Evolutionary conservation across 179 eudicot genomes (phyloP), one percentile per base, ranked within the genome.

Genomic region (Camellia oleifera): DNA sequence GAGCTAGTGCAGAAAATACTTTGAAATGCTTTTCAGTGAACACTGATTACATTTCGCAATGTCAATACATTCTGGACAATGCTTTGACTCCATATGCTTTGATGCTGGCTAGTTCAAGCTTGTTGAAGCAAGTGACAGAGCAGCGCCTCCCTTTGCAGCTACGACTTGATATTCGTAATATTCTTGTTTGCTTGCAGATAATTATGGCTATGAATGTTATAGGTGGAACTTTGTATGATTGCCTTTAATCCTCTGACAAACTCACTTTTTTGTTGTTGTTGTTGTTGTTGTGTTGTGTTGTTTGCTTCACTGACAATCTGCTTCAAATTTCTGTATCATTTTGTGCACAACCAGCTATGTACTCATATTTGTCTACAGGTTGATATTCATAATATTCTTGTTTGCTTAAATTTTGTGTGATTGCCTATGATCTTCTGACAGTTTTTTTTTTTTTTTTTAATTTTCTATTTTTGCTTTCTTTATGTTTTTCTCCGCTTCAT

Each of bases 91-190:
- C 99, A 4, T 95, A 95, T 74, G 99, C 98, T 2, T 84, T 95
- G 91, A 94, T 95, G 98, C 90, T 95, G 77, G 99, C 98, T 52
- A 91, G 99, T 87, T 95, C 99, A 57, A 95, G 99, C 83, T 86
- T 94, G 87, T 85, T 95, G 93, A 95, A 95, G 89, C 99, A 95
- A 92, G 99, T 94, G 83, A 95, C 99, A 0, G 97, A 94, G 74
- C 91, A 95, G 72, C 89, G 92, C 4, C 88, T 95, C 54, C 89
- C 95, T 17, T 86, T 91, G 91, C 99, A 92, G 87, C 97, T 94
- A 48, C 98, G 97, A 52, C 92, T 95, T 81, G 97, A 95, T 89
- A 94, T 95, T 83, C 93, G 99, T 95, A 90, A 91, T 85, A 58
- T 63, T 83, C 83, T 82, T 84, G 40, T 76, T 82, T 78, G 65